Evolutionary conservation across 75 land plant genomes (phyloP).

Genomic region (Selaginella moellendorffii): DNA sequence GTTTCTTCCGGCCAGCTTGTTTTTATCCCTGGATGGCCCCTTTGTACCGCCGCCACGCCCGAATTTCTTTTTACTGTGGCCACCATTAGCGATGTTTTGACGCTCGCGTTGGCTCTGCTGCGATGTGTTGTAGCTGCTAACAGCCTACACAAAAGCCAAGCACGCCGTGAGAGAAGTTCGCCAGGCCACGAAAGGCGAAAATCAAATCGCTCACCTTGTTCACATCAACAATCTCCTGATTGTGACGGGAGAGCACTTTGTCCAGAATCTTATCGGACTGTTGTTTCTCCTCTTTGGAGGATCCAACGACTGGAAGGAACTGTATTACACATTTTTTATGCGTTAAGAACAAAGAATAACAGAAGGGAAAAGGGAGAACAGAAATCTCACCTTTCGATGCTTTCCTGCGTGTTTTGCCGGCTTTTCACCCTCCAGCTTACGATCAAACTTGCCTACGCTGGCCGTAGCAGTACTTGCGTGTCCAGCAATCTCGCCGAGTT

Average conservation of each 20-base stretch:
- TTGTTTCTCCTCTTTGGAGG: slow-evolving; percentile 46
- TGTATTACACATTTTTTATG: slow-evolving; percentile 21
- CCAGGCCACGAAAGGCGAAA: not conserved
- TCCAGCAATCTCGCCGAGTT: slow-evolving; percentile 70
- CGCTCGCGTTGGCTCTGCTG: slow-evolving; percentile 20
- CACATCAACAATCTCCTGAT: slow-evolving; percentile 62
- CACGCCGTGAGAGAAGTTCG: not conserved
- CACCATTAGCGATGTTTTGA: slow-evolving; percentile 18
- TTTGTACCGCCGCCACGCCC: no score
- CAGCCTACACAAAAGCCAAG: slow-evolving; percentile 20
- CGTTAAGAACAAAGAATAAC: no score
- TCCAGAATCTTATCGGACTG: slow-evolving; percentile 59
- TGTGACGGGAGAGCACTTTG: slow-evolving; percentile 55
- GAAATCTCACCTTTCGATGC: slow-evolving; percentile 55
- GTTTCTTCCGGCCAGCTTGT: not conserved
- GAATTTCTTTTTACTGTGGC: slow-evolving; percentile 19
- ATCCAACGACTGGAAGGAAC: slow-evolving; percentile 91
- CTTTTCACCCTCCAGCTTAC: slow-evolving; percentile 82
- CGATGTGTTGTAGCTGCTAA: slow-evolving; percentile 28
- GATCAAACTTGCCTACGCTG: slow-evolving; percentile 96
- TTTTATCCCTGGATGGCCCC: not conserved
- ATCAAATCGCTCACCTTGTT: slow-evolving; percentile 42
- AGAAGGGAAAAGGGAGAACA: not conserved
- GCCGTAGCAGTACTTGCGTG: slow-evolving; percentile 87
- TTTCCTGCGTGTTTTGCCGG: slow-evolving; percentile 71